Evolutionary conservation across 2,329 filamentous ascomycete genomes (phyloP).

Genomic region (Shiraia sp.): DNA sequence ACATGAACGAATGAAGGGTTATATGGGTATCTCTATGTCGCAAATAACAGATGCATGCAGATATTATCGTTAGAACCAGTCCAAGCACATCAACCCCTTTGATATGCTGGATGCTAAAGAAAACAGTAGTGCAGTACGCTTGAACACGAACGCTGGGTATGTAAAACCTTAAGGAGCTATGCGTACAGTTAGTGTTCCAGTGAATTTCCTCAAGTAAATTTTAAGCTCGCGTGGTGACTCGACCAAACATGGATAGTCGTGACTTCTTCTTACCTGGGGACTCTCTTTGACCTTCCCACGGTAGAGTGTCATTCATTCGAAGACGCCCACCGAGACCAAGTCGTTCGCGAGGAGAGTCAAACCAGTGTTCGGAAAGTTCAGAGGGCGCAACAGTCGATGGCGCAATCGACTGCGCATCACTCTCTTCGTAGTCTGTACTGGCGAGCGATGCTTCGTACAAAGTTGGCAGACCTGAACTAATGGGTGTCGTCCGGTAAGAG

Average conservation of each 20-base stretch:
- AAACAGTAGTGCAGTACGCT: no score
- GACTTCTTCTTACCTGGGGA: conserved; percentile 31
- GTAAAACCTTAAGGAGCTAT: no score
- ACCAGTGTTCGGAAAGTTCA: conserved; percentile 42
- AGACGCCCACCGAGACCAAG: conserved; percentile 42
- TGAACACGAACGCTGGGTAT: no score
- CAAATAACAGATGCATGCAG: no score
- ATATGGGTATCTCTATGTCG: no score
- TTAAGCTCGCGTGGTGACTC: conserved; percentile 10
- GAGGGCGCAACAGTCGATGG: conserved; percentile 39
- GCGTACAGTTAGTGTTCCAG: no score
- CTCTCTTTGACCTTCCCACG: conserved; percentile 32
- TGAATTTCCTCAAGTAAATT: no score
- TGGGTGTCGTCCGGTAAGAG: conserved; percentile 16
- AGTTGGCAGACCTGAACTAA: conserved; percentile 30
- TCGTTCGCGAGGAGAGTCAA: conserved; percentile 40
- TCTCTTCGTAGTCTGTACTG: conserved; percentile 19
- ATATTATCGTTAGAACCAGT: no score
- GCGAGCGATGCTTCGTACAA: conserved; percentile 38
- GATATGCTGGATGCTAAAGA: no score
- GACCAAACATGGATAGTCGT: conserved; percentile 30
- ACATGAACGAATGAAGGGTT: no score
- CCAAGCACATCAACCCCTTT: no score
- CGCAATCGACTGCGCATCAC: conserved; percentile 29
- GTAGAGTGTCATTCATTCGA: conserved; percentile 36